Base-by-base conservation (phyloP, 805 yeast species). In the Cyberlindnera mrakii region DNA sequence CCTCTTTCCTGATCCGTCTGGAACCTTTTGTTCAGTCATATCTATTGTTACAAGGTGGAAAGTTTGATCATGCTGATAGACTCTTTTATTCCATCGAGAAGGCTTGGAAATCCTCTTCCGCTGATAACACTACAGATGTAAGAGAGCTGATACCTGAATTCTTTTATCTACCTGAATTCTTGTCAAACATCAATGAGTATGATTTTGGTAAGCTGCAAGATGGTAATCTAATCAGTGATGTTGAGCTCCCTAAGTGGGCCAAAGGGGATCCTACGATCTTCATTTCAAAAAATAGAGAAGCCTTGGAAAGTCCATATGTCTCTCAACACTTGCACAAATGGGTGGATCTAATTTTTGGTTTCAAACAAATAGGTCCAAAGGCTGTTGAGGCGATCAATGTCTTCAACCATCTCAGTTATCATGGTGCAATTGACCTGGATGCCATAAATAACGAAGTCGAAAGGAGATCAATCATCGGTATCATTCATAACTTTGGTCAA, bases 401-500 rank as follows among this genome's bases (percentile, higher is more conserved):
- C 3, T 88, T 86, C 63, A 93, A 87, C 62, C 85, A 82, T 58
- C 68, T 85, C 49, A 85, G 96, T 43, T 88, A 88, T 57, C 82
- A 82, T 42, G 96, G 96, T 2, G 86, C 90, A 0, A 80, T 85
- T 16, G 79, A 88, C 57, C 64, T 88, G 42, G 95, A 86, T 47
- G 71, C 71, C 18, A 82, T 88, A 44, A 71, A 76, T 46, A 90
- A 87, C 56, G 87, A 80, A 31, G 71, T 74, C 47, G 95, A 88
- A 60, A 72, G 81, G 49, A 69, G 79, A 32, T 91, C 95, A 1
- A 72, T 84, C 3, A 83, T 87, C 18, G 90, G 95, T 2, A 84
- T 85, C 52, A 88, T 88, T 40, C 93, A 89, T 58, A 88, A 88
- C 61, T 88, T 88, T 69, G 96, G 96, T 0, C 96, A 88, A 58